Base-by-base conservation (phyloP, 2,329 filamentous ascomycete species). In the Phaeosphaeriaceae sp. region DNA sequence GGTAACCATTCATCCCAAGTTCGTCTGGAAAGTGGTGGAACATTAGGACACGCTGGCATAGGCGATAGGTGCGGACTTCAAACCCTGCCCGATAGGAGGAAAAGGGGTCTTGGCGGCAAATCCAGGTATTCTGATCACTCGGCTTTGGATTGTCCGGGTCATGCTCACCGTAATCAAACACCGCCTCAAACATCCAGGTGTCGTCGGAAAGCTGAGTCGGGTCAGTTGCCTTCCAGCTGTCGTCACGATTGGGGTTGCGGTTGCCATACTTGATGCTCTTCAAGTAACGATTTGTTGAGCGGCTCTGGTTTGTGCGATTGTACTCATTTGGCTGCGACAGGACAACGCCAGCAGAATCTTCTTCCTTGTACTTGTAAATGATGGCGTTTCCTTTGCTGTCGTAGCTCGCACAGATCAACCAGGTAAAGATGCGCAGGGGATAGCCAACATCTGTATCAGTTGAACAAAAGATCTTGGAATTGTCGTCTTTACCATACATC, bases 21-120 rank as follows among this genome's bases (percentile, higher is more conserved):
- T 42, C 37, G n/a, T 37, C 9, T 17, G 16, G n/a, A 68, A 75
- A 68, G 42, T 67, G 62, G 49, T 75, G 72, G 41, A 74, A 74
- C 61, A 73, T 67, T 1, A 74, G 58, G 11, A 75, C 41, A 2
- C 71, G 44, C 4, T 40, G 43, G 42, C 71, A 74, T 1, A 71
- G 60, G 0, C 70, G 61, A 37, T 66, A 67, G 0, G 56, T 66
- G 0, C 71, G 54, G 1, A 74, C 35, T 40, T 74, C 71, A 45
- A 75, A 75, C 1, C 68, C 67, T 1, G 51, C 2, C 0, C 39
- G 30, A 28, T 48, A 60, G 1, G 36, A 28, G 1, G 71, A 74
- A 43, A 74, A 73, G 1, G 68, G 49, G 49, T 74, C 70, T 15
- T 21, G 6, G 0, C 72, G 59, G 7, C 17, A 11, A 1, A 9